Conservation (phyloP, 1,284 basidiomycete species). For the Gymnopus androsaceus region DNA sequence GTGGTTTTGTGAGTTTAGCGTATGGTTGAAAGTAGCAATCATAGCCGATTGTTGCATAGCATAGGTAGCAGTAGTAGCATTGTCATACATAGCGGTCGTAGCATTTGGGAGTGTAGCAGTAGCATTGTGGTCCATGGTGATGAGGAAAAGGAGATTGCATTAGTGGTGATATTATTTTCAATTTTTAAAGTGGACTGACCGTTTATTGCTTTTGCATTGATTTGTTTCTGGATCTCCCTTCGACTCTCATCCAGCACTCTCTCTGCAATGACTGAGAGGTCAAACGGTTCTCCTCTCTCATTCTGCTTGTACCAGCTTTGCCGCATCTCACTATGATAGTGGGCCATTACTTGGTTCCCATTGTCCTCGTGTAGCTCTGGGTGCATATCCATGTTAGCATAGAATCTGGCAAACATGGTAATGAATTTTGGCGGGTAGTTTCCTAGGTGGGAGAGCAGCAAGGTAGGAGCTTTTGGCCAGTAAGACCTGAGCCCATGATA, state of each 20-base stretch:
- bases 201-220: neutral
- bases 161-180: neutral
- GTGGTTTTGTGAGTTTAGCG: neutral
- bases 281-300: neutral
- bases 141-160: neutral
- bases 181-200: neutral
- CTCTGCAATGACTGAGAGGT: conserved; percentile 8
- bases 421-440: neutral
- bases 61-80: neutral
- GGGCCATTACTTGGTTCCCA: neutral
- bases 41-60: no score
- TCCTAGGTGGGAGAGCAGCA: neutral
- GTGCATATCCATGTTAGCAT: conserved; percentile 11
- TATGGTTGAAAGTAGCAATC: no score
- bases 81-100: neutral
- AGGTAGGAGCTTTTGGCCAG: neutral
- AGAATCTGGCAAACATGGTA: conserved; percentile 1
- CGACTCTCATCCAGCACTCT: neutral
- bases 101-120: neutral
- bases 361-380: neutral
- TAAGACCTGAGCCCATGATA: conserved; percentile 1
- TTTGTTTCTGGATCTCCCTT: neutral
- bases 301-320: neutral
- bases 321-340: conserved; percentile 2
- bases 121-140: neutral